Percentiles rank a stretch among this genome's conserved stretches.
Conservation (phyloP, 805 yeast genomes). For the Zygotorulaspora florentina region DNA sequence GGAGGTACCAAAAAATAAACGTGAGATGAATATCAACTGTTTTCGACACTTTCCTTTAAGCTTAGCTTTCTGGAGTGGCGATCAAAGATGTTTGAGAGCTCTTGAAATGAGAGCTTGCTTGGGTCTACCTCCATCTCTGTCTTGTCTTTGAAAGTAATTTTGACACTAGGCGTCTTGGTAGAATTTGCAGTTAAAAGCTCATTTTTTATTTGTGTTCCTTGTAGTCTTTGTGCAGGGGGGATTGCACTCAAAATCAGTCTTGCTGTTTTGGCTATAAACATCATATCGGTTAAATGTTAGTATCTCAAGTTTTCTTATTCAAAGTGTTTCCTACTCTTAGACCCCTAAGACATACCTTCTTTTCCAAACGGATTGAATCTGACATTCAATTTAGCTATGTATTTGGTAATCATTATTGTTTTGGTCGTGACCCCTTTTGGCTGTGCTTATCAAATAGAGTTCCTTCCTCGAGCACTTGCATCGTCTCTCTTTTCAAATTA, state of each 20-base stretch:
- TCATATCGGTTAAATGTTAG: constrained; percentile 1
- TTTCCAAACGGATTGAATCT: constrained; percentile 72
- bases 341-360: constrained; percentile 44
- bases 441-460: not conserved
- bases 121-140: constrained; percentile 67
- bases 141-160: constrained; percentile 81
- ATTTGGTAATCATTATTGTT: constrained; percentile 75
- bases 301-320: not conserved
- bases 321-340: not conserved
- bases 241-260: constrained; percentile 74
- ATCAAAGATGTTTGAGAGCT: constrained; percentile 64
- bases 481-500: too few relatives aligned
- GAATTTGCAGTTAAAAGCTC: constrained; percentile 51
- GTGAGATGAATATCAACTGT: constrained; percentile 17
- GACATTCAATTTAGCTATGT: constrained; percentile 71
- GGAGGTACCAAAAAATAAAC: not conserved
- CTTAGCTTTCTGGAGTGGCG: constrained; percentile 77
- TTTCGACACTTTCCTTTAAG: constrained; percentile 64
- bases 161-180: constrained; percentile 52
- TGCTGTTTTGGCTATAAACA: constrained; percentile 58
- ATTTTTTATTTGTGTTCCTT: constrained; percentile 54
- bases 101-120: constrained; percentile 47
- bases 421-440: not conserved
- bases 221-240: constrained; percentile 66
- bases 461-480: not conserved